phyloP scores from a whole-genome alignment of 2,329 filamentous ascomycete genomes.

The Xylaria sp. region DNA sequence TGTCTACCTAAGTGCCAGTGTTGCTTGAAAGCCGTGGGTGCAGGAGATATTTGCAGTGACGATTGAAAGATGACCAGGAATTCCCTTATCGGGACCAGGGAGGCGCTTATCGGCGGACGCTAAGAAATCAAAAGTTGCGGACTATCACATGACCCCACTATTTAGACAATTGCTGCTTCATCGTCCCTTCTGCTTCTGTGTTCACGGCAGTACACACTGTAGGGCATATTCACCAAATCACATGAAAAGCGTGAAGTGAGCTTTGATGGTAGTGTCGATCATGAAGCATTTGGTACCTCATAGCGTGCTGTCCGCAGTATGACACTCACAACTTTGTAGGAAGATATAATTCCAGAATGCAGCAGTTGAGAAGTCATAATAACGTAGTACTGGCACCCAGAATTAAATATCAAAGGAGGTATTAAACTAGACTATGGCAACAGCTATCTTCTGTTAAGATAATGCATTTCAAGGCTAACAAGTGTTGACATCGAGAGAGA shows the following conservation, averaged over 20 bases:
- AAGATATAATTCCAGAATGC: not conserved
- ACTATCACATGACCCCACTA: slow-evolving; percentile 6
- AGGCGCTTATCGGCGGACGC: slow-evolving; percentile 33
- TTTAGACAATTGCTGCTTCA: not conserved
- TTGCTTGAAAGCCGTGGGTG: slow-evolving; percentile 24
- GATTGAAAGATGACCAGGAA: slow-evolving; percentile 28
- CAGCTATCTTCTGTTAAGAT: not conserved
- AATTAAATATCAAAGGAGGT: not conserved
- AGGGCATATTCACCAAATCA: not conserved
- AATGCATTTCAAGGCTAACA: not conserved
- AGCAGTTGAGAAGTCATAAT: not conserved
- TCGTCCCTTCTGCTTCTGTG: too few relatives aligned
- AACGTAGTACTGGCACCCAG: not conserved
- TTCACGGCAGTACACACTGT: not conserved
- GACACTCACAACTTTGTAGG: not conserved
- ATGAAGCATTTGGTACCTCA: too few relatives aligned
- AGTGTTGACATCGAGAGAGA: not conserved
- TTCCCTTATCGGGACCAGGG: slow-evolving; percentile 26
- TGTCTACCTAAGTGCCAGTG: slow-evolving; percentile 27
- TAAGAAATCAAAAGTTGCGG: not conserved
- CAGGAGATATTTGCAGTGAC: slow-evolving; percentile 40
- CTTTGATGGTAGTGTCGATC: not conserved
- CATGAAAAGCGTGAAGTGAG: not conserved
- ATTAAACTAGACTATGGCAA: not conserved
- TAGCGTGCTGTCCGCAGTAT: too few relatives aligned